These are phyloP conservation scores for Arthrobotrys musiformis DNA, from an alignment of 2,329 filamentous ascomycete species.

Conservation along the genomic window DNA sequence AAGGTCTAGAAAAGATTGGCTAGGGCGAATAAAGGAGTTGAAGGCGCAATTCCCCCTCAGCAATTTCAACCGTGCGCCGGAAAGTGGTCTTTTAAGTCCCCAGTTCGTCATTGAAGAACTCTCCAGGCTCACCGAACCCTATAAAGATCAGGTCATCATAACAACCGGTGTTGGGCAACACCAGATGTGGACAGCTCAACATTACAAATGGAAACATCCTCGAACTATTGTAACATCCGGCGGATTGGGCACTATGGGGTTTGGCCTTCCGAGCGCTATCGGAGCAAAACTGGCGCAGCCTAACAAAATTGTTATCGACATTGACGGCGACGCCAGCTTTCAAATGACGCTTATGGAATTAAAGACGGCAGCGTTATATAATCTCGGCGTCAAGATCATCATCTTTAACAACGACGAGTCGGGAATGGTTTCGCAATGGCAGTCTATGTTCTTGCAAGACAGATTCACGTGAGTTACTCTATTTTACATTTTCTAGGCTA, in stretches of 20 bases:
- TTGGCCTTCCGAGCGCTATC: constrained; percentile 90
- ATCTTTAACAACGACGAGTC: constrained; percentile 97
- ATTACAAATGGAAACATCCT: constrained; percentile 92
- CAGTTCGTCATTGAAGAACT: constrained; percentile 92
- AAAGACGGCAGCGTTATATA: constrained; percentile 90
- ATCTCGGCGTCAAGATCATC: constrained; percentile 94
- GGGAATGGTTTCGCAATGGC: constrained; percentile 99
- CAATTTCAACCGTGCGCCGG: constrained; percentile 78
- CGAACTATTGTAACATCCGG: constrained; percentile 96
- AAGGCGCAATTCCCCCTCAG: constrained; percentile 88
- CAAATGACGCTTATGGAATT: constrained; percentile 98
- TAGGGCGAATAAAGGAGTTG: constrained; percentile 87
- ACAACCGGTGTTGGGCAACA: constrained; percentile 95
- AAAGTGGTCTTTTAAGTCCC: constrained; percentile 86
- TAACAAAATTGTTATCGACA: constrained; percentile 89
- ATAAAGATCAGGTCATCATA: constrained; percentile 86
- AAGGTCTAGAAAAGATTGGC: constrained; percentile 80
- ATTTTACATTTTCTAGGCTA: neutral
- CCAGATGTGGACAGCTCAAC: constrained; percentile 98
- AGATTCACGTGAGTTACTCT: constrained; percentile 69
- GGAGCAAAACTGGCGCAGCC: constrained; percentile 88
- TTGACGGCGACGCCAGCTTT: constrained; percentile 98
- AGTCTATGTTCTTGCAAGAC: constrained; percentile 95
- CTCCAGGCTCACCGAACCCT: constrained; percentile 80
- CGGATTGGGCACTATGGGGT: constrained; percentile 97